phyloP scores from a whole-genome alignment of 495 filamentous ascomycete species.

The Tuber umbilicatum region DNA sequence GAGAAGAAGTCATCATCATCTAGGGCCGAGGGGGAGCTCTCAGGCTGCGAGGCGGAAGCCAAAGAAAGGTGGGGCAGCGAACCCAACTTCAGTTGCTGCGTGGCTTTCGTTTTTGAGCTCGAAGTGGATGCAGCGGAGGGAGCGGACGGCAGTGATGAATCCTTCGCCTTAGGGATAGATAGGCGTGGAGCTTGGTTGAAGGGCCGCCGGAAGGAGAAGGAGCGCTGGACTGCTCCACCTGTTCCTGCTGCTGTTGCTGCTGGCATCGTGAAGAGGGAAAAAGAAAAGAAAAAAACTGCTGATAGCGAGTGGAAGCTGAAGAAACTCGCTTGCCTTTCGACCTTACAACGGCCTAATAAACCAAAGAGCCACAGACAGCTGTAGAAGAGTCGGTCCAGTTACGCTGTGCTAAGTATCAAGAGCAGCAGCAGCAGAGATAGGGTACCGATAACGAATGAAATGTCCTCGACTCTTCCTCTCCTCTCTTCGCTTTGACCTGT shows the following conservation, averaged over 20 bases:
- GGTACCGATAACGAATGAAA: not conserved
- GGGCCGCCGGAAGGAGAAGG: constrained; percentile 29
- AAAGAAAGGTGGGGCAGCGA: constrained; percentile 21
- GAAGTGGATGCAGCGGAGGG: not conserved
- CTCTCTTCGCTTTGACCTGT: not conserved
- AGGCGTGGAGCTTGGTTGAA: constrained; percentile 19
- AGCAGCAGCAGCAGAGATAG: not conserved
- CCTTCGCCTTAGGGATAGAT: constrained; percentile 29
- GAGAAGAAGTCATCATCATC: constrained; percentile 21
- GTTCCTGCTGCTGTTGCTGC: not conserved
- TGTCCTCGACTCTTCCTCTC: not conserved
- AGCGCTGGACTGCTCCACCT: constrained; percentile 18
- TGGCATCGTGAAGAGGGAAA: not conserved
- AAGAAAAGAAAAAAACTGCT: not conserved
- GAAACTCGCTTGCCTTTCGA: not conserved
- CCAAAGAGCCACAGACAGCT: not conserved
- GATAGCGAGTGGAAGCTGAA: not conserved
- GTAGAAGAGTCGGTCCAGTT: not conserved
- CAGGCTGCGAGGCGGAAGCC: constrained; percentile 9
- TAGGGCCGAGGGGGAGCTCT: constrained; percentile 11
- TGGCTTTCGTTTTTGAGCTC: not conserved
- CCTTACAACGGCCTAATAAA: not conserved
- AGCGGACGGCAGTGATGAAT: not conserved
- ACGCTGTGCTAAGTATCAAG: not conserved
- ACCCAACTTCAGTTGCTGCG: not conserved